Evolutionary conservation across 1,139 yeast species (phyloP), one percentile per base, ranked within the genome.

Genomic region (Yamadazyma membranifaciens): DNA sequence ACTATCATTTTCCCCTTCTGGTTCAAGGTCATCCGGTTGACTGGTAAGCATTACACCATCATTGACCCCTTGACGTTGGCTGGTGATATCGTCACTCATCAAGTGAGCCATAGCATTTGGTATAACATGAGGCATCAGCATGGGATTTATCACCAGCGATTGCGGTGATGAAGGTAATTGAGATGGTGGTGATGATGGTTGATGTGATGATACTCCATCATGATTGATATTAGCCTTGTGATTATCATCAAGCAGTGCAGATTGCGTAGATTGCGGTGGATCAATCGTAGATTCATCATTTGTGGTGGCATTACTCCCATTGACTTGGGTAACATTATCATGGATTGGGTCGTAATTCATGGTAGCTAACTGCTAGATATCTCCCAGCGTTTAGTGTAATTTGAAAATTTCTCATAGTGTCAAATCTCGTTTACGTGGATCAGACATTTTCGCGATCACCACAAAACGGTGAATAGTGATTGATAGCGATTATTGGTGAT

Each of bases 331-430:
- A 30, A 30, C 30, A 12, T 56, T 62, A 38, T 62, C 67, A 45
- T 62, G 65, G 11, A 61, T 59, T 9, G 67, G 67, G 47, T 62
- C 67, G 56, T 62, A 62, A 47, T 58, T 61, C 67, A 62, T 62
- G 14, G 7, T 20, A 20, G n/a, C n/a, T 20, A 7, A 20, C 7
- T 20, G 24, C 24, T 20, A 20, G 10, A 31, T 11, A 29, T 20
- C 7, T 20, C 24, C 24, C 5, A 20, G 7, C 7, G 24, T 6
- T 20, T 7, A 20, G 24, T 20, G 24, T 11, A 25, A 25, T 13
- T 13, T 31, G 34, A 17, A 12, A 29, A 34, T 34, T 16, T 33
- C 16, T 12, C 14, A 14, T 15, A 30, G 32, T 30, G 13, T 20
- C 13, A 30, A 30, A 30, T 20, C 24, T 20, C 24, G 24, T 20